Conservation (phyloP, 495 filamentous ascomycete genomes). For the Penicillium coprophilum region DNA sequence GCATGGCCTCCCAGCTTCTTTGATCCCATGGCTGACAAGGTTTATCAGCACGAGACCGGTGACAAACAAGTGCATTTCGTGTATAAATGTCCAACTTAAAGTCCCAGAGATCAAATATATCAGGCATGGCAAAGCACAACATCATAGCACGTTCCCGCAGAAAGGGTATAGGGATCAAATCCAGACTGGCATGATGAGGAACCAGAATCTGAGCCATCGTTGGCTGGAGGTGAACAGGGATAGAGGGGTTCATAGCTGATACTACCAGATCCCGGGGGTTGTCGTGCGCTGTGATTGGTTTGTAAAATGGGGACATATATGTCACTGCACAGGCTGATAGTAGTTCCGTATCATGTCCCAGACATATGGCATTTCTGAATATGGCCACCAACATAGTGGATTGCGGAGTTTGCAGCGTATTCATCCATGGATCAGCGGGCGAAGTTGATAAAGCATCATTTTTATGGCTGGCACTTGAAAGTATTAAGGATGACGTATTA, state of each 20-base stretch:
- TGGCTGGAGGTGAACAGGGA: constrained; percentile 40
- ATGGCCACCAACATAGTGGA: constrained; percentile 24
- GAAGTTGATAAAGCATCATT: background rate
- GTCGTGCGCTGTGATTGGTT: constrained; percentile 21
- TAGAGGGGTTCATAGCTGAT: constrained; percentile 21
- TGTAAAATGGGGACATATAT: constrained; percentile 42
- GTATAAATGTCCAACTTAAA: constrained; percentile 44
- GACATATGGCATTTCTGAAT: constrained; percentile 36
- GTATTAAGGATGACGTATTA: too few species aligned
- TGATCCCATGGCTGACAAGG: constrained; percentile 35
- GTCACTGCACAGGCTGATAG: constrained; percentile 22
- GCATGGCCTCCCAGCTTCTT: constrained; percentile 37
- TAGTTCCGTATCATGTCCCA: constrained; percentile 32
- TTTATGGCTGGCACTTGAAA: background rate
- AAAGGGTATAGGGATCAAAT: constrained; percentile 43
- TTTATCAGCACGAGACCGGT: constrained; percentile 9
- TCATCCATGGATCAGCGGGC: constrained; percentile 10
- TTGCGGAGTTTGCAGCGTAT: constrained; percentile 16
- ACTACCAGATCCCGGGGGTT: constrained; percentile 27
- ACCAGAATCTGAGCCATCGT: constrained; percentile 48
- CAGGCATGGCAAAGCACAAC: constrained; percentile 31
- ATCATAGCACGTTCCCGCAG: constrained; percentile 41
- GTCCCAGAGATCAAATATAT: constrained; percentile 37
- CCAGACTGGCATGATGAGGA: constrained; percentile 44
- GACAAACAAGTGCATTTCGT: constrained; percentile 26